Conservation (phyloP, 2,329 filamentous ascomycete genomes). For the Tolypocladium guangdongense region DNA sequence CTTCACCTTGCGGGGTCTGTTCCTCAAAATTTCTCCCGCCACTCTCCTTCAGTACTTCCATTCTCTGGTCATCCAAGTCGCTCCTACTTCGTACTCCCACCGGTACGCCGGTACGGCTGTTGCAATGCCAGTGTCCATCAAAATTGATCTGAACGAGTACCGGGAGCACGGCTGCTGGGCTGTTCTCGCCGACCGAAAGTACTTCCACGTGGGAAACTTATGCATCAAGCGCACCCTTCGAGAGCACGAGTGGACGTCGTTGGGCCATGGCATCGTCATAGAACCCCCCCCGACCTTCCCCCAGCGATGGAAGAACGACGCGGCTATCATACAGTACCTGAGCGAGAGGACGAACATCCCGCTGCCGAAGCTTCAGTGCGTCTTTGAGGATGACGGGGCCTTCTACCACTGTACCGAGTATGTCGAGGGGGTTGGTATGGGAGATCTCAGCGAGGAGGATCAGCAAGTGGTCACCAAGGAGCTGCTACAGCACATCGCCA, state of each 20-base stretch:
- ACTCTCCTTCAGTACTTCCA: too few species aligned
- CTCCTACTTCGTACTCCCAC: too few species aligned
- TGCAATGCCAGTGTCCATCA: neutral
- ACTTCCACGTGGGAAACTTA: conserved; percentile 2
- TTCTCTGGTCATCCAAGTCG: too few species aligned
- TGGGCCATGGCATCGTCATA: neutral
- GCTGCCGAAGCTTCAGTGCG: neutral
- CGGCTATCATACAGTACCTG: conserved; percentile 1
- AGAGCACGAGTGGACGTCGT: conserved; percentile 3
- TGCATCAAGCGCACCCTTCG: conserved; percentile 4
- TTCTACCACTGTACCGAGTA: neutral
- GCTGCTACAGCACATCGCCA: neutral
- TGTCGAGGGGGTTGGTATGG: conserved; percentile 2
- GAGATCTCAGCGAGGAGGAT: neutral
- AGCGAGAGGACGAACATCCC: conserved; percentile 4
- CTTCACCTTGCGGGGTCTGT: too few species aligned
- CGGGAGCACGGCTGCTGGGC: conserved; percentile 2
- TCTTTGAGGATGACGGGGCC: conserved; percentile 5
- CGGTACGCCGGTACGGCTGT: too few species aligned
- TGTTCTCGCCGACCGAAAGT: conserved; percentile 3
- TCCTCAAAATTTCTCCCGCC: too few species aligned
- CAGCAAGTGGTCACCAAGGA: conserved; percentile 1
- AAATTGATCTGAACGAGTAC: conserved; percentile 2
- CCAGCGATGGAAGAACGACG: conserved; percentile 4
- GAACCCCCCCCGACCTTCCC: conserved; percentile 1